phyloP scores from a whole-genome alignment of 129 eudicot species.

The Artemisia annua region DNA sequence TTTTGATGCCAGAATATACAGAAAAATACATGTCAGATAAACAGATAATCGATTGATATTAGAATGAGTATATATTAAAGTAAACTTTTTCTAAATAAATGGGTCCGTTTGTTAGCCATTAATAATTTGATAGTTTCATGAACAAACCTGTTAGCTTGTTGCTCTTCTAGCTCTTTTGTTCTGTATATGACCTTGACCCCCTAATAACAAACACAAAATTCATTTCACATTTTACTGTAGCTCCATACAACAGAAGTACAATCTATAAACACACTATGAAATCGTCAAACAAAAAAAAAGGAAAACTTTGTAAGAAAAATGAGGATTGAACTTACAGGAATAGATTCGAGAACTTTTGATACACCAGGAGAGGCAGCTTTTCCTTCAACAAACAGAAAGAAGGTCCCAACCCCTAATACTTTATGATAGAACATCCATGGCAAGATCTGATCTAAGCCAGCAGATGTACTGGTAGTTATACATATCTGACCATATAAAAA shows the following conservation, averaged over 20 bases:
- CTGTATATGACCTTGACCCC: constrained; percentile 90
- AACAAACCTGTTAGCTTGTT: constrained; percentile 88
- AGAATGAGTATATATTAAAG: not conserved
- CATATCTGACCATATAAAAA: constrained; percentile 43
- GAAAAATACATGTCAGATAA: constrained; percentile 13
- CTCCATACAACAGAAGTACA: constrained; percentile 6
- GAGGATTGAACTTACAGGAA: constrained; percentile 59
- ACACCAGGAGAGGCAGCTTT: constrained; percentile 89
- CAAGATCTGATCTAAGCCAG: constrained; percentile 82
- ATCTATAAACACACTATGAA: not conserved
- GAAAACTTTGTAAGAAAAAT: constrained; percentile 3
- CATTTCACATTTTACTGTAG: not conserved
- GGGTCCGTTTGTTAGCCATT: not conserved
- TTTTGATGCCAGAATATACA: constrained; percentile 36
- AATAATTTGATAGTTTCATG: constrained; percentile 4
- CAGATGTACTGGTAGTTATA: constrained; percentile 88
- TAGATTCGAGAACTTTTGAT: constrained; percentile 85
- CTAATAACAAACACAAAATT: constrained; percentile 40
- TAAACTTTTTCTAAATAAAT: no score
- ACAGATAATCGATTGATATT: not conserved
- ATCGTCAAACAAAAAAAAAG: not conserved
- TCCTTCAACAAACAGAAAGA: constrained; percentile 94
- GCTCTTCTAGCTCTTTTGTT: constrained; percentile 87
- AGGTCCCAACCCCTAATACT: constrained; percentile 82
- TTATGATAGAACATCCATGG: constrained; percentile 99